Base-by-base conservation (phyloP, 805 yeast species). In the Sugiyamaella floridensis region DNA sequence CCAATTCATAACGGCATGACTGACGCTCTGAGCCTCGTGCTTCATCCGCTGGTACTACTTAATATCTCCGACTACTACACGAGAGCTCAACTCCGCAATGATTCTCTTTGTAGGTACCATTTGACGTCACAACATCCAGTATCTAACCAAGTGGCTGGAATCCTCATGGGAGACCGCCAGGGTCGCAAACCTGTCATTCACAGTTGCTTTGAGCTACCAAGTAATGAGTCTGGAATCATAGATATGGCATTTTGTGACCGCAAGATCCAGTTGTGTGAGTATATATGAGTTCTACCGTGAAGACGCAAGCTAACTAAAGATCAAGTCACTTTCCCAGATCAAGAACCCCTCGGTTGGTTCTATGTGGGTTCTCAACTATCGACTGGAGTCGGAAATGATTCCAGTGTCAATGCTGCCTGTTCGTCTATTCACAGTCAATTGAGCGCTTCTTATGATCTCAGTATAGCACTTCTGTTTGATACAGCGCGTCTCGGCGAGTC, bases 41-140 rank as follows among this genome's bases (percentile, higher is more conserved):
- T 69, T 10, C 72, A 69, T 53, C 70, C 72, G 4, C 53, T 69
- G 43, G 68, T 71, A 4, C 47, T 68, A 34, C 62, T 68, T 43
- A 67, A 67, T 55, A 64, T 68, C 10, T 65, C 71, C 22, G 72
- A 68, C 54, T 66, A 57, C 46, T 63, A 58, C 46, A 66, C 69
- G 2, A 57, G 72, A 10, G 55, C 61, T 19, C 48, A 48, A 26
- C 47, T 51, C 28, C 20, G 57, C 20, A 41, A 46, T 22, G 42
- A 55, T 20, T 28, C 46, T 1, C 43, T 40, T 29, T 51, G 68
- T 62, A 49, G 14, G 66, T 57, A 2, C 3, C 19, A 6, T 16
- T 15, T 32, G n/a, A n/a, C 26, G 4, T 50, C 15, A 22, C 15
- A 4, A n/a, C 10, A 18, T 42, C 26, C 18, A 18, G 49, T 41